phyloP scores from a whole-genome alignment of 2,329 filamentous ascomycete species.

The Aspergillus sp. region DNA sequence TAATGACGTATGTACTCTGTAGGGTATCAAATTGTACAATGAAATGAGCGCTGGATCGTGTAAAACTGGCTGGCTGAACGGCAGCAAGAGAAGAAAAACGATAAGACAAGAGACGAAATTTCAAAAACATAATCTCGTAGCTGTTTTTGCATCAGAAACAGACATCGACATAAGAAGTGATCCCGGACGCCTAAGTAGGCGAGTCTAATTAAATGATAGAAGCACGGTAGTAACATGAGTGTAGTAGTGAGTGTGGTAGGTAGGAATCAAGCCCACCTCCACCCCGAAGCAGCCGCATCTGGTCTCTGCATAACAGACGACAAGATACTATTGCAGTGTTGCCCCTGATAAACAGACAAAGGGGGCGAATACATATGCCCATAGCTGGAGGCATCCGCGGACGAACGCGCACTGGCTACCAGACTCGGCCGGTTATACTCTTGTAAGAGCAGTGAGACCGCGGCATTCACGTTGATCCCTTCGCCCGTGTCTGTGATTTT shows the following conservation, averaged over 20 bases:
- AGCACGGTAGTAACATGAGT: not conserved
- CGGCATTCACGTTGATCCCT: constrained; percentile 57
- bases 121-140: not conserved
- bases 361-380: not conserved
- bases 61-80: too few species aligned
- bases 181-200: too few species aligned
- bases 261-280: constrained; percentile 38
- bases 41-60: not conserved
- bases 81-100: not conserved
- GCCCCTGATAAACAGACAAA: constrained; percentile 4
- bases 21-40: not conserved
- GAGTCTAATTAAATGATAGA: too few species aligned
- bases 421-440: constrained; percentile 31
- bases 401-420: constrained; percentile 17
- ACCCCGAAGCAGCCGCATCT: constrained; percentile 30
- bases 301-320: constrained; percentile 26
- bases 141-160: not conserved
- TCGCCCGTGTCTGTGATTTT: constrained; percentile 61
- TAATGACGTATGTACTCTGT: not conserved
- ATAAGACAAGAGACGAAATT: not conserved
- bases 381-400: not conserved
- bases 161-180: not conserved
- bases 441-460: constrained; percentile 55
- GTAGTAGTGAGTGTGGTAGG: not conserved
- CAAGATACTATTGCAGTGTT: constrained; percentile 20